These are phyloP conservation scores for Clonostachys solani DNA, from an alignment of 2,329 filamentous ascomycete species.

Conservation along the genomic window DNA sequence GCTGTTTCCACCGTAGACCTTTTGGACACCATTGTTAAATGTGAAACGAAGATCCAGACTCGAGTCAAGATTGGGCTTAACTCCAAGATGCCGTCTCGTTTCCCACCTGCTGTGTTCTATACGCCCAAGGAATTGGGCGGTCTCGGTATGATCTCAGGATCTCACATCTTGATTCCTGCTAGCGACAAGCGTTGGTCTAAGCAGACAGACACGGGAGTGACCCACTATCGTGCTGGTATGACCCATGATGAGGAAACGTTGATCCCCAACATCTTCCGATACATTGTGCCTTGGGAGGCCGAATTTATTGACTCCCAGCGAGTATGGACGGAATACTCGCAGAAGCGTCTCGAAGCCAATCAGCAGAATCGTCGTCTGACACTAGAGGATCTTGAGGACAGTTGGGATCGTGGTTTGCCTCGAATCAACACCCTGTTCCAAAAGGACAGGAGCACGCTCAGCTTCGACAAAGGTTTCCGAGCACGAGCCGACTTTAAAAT, in stretches of 20 bases:
- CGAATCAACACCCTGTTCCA: constrained; percentile 99
- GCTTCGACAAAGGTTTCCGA: constrained; percentile 98
- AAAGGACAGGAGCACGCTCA: constrained; percentile 93
- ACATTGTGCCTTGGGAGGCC: constrained; percentile 98
- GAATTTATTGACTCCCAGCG: constrained; percentile 99
- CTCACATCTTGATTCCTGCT: constrained; percentile 93
- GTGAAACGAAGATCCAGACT: constrained; percentile 98
- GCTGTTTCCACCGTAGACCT: constrained; percentile 93
- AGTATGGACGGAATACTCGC: constrained; percentile 98
- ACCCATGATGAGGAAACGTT: constrained; percentile 96
- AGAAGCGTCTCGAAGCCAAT: constrained; percentile 94
- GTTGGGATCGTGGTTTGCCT: constrained; percentile 95
- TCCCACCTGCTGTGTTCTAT: constrained; percentile 97
- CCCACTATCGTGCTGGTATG: constrained; percentile 96
- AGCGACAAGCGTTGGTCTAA: constrained; percentile 98
- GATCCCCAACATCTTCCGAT: constrained; percentile 98
- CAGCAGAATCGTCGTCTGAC: constrained; percentile 95
- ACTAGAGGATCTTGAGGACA: constrained; percentile 93
- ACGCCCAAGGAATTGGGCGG: constrained; percentile 97
- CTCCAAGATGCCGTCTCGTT: constrained; percentile 98
- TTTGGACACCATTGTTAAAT: constrained; percentile 97
- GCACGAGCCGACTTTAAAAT: constrained; percentile 95
- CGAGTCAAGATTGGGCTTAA: constrained; percentile 98
- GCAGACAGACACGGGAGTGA: constrained; percentile 95
- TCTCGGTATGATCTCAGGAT: constrained; percentile 97